Base-by-base conservation (phyloP, 306 rosid genomes). In the Cajanus cajan region DNA sequence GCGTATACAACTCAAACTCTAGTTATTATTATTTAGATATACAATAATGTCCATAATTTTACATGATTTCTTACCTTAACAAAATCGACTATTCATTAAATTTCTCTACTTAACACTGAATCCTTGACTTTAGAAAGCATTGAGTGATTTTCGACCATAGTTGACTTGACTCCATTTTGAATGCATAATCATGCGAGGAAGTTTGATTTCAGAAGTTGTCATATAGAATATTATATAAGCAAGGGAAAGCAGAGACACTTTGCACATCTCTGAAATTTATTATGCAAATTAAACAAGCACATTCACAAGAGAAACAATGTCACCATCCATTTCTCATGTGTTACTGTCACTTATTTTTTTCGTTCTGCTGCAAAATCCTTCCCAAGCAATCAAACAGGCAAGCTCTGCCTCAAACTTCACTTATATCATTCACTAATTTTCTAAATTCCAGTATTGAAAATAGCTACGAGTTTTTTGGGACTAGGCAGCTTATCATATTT, bases 361-460 rank as follows among this genome's bases (percentile, higher is more conserved):
- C 57, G 37, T 67, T 74, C 36, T 89, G 28, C 58, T 82, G 31
- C 88, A 76, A 8, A 12, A 71, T 8, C 83, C 82, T 1, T 24
- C 78, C 2, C 45, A 69, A 37, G 92, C 89, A 50, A 31, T 41
- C 19, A 85, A 88, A 77, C 80, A 86, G 87, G 96, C 47, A 76
- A 66, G 77, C 24, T 58, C 44, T 41, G 9, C n/a, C 54, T 59
- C 57, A 36, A 55, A 5, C 34, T 45, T 39, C 34, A 18, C 22
- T 8, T 18, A 0, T 18, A 13, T 57, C 18, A 5, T 39, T 9
- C 18, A 24, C 50, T 14, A 58, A 4, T 36, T 37, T 63, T 64
- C 70, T 18, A 39, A 19, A 4, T 34, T 31, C n/a, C 5, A 33
- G 31, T 16, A 14, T 28, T 74, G 57, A 41, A 68, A 67, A 40